Evolutionary conservation across 176 grass and related monocot species (phyloP), one percentile per base, ranked within the genome.

Genomic region (Triticum monococcum): DNA sequence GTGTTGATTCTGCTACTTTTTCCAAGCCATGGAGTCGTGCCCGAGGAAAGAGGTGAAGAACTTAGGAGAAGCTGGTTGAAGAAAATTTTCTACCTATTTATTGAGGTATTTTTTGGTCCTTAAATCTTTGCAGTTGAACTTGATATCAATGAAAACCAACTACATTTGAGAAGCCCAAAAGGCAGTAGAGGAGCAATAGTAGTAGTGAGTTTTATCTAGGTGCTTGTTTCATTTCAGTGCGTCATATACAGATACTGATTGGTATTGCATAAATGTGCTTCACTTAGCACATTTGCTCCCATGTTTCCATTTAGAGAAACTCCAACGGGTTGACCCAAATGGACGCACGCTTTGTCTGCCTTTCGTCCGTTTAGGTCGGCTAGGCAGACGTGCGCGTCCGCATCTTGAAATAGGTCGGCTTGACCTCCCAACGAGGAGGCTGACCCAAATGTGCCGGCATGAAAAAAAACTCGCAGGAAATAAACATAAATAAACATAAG

Each of bases 31-130:
- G n/a, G n/a, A n/a, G n/a, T n/a, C n/a, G n/a, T n/a, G n/a, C n/a
- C n/a, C n/a, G n/a, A n/a, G n/a, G 87, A 92, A 91, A 1, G 48
- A 83, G 70, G 81, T 93, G 32, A 71, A 68, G 14, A 83, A 86
- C 73, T 91, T 92, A 80, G 81, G 87, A 95, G 79, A 91, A 86
- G 79, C 45, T 95, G 79, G 67, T 93, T 61, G 88, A 95, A 84
- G 92, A 98, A 50, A 95, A 95, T 26, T 90, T 95, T n/a, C 81
- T 98, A 95, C 85, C 77, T 97, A 4, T 90, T 64, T 31, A 93
- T 89, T 38, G 95, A 95, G 95, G 95, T 95, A 20, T 13, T 4
- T 68, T 4, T 68, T 7, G 25, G 32, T 4, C 33, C 25, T 76
- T 81, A 23, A 2, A 40, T 40, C 24, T 81, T 73, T 10, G 7